These are phyloP conservation scores for Neurospora africana DNA, from an alignment of 495 filamentous ascomycete genomes.

Conservation along the genomic window DNA sequence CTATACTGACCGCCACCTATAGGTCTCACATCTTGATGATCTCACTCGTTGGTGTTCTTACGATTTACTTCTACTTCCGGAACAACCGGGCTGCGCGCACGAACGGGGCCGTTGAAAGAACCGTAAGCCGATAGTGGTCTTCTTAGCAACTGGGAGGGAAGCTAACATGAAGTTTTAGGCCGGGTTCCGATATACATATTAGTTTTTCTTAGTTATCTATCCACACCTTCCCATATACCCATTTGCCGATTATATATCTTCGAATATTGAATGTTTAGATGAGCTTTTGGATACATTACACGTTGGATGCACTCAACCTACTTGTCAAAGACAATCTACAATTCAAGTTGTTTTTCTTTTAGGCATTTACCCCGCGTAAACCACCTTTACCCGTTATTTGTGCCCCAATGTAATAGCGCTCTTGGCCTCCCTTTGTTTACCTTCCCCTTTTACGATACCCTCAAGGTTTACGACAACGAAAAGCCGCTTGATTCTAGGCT, in stretches of 20 bases:
- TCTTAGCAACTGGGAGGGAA: background rate
- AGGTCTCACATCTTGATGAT: conserved; percentile 56
- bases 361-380: background rate
- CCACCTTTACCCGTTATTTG: background rate
- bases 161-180: background rate
- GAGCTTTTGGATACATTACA: background rate
- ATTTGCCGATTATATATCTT: background rate
- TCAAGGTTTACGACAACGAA: background rate
- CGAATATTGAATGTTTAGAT: background rate
- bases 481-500: background rate
- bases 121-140: conserved; percentile 2
- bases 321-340: too few relatives aligned
- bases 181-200: conserved; percentile 18
- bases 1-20: background rate
- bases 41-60: conserved; percentile 46
- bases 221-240: background rate
- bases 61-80: conserved; percentile 48
- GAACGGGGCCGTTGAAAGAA: conserved; percentile 8
- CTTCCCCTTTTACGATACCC: background rate
- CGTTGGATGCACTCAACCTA: too few relatives aligned
- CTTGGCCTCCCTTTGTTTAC: background rate
- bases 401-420: background rate
- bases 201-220: background rate
- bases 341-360: too few relatives aligned
- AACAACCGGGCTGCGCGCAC: conserved; percentile 31